Base-by-base conservation (phyloP, 352 stramenopile species). In the Salisapilia sapeloensis region DNA sequence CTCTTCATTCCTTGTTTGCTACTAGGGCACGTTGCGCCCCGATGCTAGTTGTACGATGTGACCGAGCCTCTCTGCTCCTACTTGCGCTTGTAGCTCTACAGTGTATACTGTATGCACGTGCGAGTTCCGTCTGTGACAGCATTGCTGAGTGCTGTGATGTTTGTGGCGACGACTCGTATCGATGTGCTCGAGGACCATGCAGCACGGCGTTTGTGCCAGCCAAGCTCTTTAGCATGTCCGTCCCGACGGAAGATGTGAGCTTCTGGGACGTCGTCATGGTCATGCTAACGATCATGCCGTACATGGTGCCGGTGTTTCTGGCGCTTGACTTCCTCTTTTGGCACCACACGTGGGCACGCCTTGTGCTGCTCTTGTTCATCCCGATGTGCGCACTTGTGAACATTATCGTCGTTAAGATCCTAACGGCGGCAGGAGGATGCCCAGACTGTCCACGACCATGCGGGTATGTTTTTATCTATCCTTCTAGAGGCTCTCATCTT, bases 281-380 rank as follows among this genome's bases (percentile, higher is more conserved):
- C 18, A 56, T 60, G 20, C 72, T 72, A 34, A 46, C 57, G 19
- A 67, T 64, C 38, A 58, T 76, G 29, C 61, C 61, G 33, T 76
- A 67, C 35, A 37, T 72, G 26, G 54, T 65, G 33, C 58, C 46
- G 6, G 41, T 70, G 19, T 30, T 42, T 9, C 23, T 70, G 19
- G 44, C 46, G 31, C 48, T 76, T 15, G 49, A 61, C 4, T 39
- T 75, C 9, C 44, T 72, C 28, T 26, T 72, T 14, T 31, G 54
- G 31, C 40, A 37, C 19, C 55, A 56, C 24, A 70, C 48, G 35
- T 76, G 57, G 60, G 50, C 46, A 39, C 46, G 46, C 23, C 29
- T 76, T 6, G 54, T 72, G 40, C 47, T 50, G 18, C 54, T 76
- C 42, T 20, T 60, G 18, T 59, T 72, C 43, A 64, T 70, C 34